Base-by-base conservation (phyloP, 208 protist genomes). In the Leishmania major region DNA sequence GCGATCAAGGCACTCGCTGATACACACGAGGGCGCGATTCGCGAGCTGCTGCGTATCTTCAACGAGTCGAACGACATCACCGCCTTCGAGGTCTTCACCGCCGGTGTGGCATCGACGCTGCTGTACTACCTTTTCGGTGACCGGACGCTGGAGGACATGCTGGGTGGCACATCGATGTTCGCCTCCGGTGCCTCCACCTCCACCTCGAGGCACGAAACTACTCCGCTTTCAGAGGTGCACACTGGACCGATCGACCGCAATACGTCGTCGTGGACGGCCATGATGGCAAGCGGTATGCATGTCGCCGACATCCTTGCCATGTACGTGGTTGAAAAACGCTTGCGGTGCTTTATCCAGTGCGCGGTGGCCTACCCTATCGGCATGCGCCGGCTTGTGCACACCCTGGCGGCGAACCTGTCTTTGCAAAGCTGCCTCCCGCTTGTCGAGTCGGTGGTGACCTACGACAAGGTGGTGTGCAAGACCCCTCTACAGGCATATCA, bases 381-480 rank as follows among this genome's bases (percentile, higher is more conserved):
- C 22, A 84, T 96, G 70, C 82, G 83, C 25, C 80, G 84, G 72
- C 85, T 96, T 19, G 84, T 96, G 6, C 45, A 72, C 45, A 83
- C 86, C 57, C 84, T 96, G 40, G 82, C 90, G 17, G 75, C 87
- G 1, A 89, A 88, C 55, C 86, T 98, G 7, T 72, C 88, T 13
- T 80, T 94, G 49, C 80, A 92, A 55, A 86, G 69, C 45, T 74
- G 88, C 55, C 90, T 96, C 37, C 91, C 93, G 0, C 77, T 96
- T 45, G 93, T 98, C 15, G 92, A 98, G 87, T 96, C 92, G 2
- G 62, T 96, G 47, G 86, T 95, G 31, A 88, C 88, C 1, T 77
- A 82, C 31, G 84, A 85, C 28, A 83, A 85, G 69, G 92, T 95
- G 17, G 77, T 82, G 13, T 95, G 92, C 78, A 87, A 89, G 66